Percentiles rank a stretch among this genome's conserved stretches.
Conservation (phyloP, 352 stramenopile species). For the Phytophthora citrophthora region DNA sequence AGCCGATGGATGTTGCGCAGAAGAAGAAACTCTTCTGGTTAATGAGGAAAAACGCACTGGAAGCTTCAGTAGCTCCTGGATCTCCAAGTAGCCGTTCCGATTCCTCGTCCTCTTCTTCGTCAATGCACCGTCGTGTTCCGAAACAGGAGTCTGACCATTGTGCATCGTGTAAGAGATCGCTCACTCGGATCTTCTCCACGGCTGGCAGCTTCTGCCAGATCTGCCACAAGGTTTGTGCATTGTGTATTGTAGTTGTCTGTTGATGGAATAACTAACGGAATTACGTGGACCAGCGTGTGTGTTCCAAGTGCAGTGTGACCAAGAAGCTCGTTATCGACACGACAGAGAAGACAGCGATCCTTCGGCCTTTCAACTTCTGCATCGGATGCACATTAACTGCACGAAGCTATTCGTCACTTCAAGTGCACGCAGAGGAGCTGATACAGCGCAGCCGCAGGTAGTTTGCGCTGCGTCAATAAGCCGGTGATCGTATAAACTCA, state of each 20-base stretch:
- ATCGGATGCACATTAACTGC: constrained; percentile 44
- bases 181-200: constrained; percentile 31
- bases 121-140: constrained; percentile 4
- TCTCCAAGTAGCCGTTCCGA: constrained; percentile 6
- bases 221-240: constrained; percentile 29
- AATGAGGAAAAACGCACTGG: constrained; percentile 41
- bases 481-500: constrained; percentile 2
- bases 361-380: constrained; percentile 48
- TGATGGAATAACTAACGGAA: neutral
- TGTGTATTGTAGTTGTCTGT: neutral
- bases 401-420: constrained; percentile 36
- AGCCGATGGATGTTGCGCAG: constrained; percentile 47
- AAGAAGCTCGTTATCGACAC: constrained; percentile 42
- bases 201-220: constrained; percentile 33
- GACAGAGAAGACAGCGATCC: constrained; percentile 30
- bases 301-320: constrained; percentile 35
- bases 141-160: constrained; percentile 28
- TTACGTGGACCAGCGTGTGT: constrained; percentile 25
- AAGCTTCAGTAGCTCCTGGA: neutral
- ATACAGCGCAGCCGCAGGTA: constrained; percentile 14
- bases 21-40: constrained; percentile 71
- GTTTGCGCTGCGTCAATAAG: neutral
- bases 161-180: constrained; percentile 29
- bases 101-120: constrained; percentile 40
- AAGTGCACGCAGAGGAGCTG: constrained; percentile 43